Evolutionary conservation across 768 basidiomycete genomes (phyloP).

Genomic region (Mycena belliarum): DNA sequence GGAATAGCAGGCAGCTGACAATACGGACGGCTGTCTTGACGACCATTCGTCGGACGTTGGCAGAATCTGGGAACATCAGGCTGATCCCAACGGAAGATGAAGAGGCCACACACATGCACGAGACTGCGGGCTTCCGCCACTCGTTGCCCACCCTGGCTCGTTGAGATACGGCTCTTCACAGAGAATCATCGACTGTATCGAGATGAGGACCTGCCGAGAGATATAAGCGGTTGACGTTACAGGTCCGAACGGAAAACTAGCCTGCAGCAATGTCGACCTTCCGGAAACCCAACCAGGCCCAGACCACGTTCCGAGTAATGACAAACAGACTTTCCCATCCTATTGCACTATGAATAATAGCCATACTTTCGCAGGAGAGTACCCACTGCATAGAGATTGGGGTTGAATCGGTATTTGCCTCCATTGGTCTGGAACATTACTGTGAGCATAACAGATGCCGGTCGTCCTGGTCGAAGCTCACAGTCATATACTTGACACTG

Average conservation of each 20-base stretch:
- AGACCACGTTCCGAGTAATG: constrained; percentile 87
- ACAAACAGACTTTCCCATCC: constrained; percentile 95
- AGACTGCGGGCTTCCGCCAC: constrained; percentile 74
- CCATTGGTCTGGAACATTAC: constrained; percentile 65
- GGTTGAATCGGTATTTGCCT: constrained; percentile 90
- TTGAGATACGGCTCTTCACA: constrained; percentile 94
- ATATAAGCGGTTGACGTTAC: constrained; percentile 26
- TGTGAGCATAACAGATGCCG: not conserved
- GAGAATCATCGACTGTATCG: constrained; percentile 95
- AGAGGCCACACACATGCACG: constrained; percentile 59
- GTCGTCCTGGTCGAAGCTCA: constrained; percentile 28
- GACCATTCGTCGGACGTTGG: constrained; percentile 92
- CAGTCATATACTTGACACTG: constrained; percentile 62
- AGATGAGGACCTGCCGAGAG: constrained; percentile 77
- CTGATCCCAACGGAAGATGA: not conserved
- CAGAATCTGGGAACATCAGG: constrained; percentile 60
- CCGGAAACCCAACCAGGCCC: constrained; percentile 95
- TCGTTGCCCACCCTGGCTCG: constrained; percentile 84
- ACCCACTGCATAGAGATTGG: constrained; percentile 89
- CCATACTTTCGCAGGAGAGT: constrained; percentile 12
- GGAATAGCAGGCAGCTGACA: not conserved
- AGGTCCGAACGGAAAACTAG: constrained; percentile 27
- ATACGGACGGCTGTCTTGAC: constrained; percentile 77
- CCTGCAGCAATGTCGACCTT: constrained; percentile 87
- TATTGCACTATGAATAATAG: constrained; percentile 1